Percentiles rank a stretch among this genome's conserved stretches.
Conservation (phyloP, 208 protist genomes). For the Leishmania braziliensis region DNA sequence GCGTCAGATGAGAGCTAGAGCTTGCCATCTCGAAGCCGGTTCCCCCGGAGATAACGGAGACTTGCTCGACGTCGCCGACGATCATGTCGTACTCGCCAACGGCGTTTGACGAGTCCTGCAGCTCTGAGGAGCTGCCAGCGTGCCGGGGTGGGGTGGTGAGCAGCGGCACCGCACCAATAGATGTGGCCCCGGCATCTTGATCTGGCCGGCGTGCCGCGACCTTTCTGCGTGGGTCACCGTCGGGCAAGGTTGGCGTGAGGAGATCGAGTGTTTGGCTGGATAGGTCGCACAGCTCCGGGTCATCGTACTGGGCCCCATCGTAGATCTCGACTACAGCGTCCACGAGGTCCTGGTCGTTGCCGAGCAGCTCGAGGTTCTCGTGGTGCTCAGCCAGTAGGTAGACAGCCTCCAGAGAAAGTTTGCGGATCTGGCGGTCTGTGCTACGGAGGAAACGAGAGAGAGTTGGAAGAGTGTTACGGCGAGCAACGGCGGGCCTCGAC, state of each 20-base stretch:
- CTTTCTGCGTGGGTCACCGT: conserved; percentile 50
- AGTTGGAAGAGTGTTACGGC: conserved; percentile 82
- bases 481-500: conserved; percentile 75
- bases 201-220: conserved; percentile 29
- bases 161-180: not conserved
- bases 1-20: conserved; percentile 19
- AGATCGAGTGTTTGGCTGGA: conserved; percentile 51
- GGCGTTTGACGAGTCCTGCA: conserved; percentile 16
- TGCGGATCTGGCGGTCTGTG: conserved; percentile 79
- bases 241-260: conserved; percentile 46
- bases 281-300: conserved; percentile 73
- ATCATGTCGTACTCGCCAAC: conserved; percentile 26
- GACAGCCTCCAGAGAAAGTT: conserved; percentile 69
- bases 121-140: conserved; percentile 27
- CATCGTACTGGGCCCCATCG: conserved; percentile 74
- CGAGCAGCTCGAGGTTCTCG: conserved; percentile 81
- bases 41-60: conserved; percentile 27
- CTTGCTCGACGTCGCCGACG: conserved; percentile 16
- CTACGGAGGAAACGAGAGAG: conserved; percentile 81
- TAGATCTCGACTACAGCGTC: conserved; percentile 69
- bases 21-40: conserved; percentile 24
- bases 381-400: conserved; percentile 83
- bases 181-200: conserved; percentile 21
- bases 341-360: conserved; percentile 47
- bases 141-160: not conserved